A percentile compares a stretch with the other conserved stretches of the same genome.
Conservation (phyloP, 192 early-diverging fungal species). For the Nowakowskiella sp. region DNA sequence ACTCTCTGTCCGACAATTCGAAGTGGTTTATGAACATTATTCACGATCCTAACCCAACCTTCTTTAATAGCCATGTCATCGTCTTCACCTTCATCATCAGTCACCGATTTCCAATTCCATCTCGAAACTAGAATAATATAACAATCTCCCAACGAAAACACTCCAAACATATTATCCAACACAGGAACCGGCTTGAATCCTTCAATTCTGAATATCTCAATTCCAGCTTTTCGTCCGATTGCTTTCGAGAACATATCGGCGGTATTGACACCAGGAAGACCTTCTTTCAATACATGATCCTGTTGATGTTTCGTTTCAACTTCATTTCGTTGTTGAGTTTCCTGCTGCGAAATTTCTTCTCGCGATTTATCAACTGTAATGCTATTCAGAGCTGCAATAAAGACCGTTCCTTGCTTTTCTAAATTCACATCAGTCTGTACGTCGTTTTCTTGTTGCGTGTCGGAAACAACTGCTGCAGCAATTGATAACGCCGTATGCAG, state of each 20-base stretch:
- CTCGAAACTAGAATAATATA: constrained; percentile 30
- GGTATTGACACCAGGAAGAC: constrained; percentile 21
- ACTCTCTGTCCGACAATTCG: too few relatives aligned
- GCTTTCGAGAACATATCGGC: constrained; percentile 30
- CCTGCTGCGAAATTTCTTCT: not conserved
- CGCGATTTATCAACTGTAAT: constrained; percentile 5
- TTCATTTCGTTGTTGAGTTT: not conserved
- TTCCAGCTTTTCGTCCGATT: constrained; percentile 12
- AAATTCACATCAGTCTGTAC: constrained; percentile 8
- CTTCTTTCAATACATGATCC: constrained; percentile 4
- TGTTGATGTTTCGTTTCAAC: not conserved
- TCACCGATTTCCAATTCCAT: not conserved
- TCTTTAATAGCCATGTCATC: too few relatives aligned
- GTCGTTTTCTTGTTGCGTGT: constrained; percentile 1
- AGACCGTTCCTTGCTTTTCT: constrained; percentile 23
- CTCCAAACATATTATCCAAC: constrained; percentile 7
- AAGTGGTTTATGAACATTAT: too few relatives aligned
- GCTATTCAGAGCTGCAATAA: constrained; percentile 24
- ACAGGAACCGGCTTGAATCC: constrained; percentile 24
- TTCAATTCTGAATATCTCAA: constrained; percentile 38
- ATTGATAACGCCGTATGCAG: too few relatives aligned
- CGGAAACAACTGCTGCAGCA: too few relatives aligned
- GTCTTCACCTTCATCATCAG: constrained; percentile 12
- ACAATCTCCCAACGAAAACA: constrained; percentile 40
- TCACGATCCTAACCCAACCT: too few relatives aligned